Percentiles rank a stretch among this genome's conserved stretches.
phyloP scores from a whole-genome alignment of 179 eudicot species.

The Patellifolia procumbens region DNA sequence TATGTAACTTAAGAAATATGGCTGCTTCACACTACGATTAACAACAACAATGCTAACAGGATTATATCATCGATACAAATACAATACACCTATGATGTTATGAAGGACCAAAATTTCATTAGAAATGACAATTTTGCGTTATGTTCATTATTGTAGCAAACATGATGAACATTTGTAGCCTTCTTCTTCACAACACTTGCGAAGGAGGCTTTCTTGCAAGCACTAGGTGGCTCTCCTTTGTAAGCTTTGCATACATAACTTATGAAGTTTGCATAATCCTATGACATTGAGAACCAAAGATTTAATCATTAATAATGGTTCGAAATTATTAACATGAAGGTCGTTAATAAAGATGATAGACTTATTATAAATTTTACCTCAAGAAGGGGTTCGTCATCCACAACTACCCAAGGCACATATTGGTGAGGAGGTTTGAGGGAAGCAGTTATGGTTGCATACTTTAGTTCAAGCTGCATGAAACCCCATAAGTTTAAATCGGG shows the following conservation, averaged over 20 bases:
- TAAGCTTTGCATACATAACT: slow-evolving; percentile 76
- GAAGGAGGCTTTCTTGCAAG: slow-evolving; percentile 44
- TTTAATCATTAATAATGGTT: background rate
- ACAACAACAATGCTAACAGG: too few relatives aligned
- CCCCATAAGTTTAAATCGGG: background rate
- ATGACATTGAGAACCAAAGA: background rate
- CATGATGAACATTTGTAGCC: slow-evolving; percentile 15
- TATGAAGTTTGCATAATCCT: slow-evolving; percentile 65
- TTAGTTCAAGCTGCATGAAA: slow-evolving; percentile 69
- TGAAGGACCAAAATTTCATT: background rate
- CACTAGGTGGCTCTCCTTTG: slow-evolving; percentile 54
- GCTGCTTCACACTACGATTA: background rate
- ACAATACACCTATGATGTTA: background rate
- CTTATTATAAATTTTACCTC: slow-evolving; percentile 6
- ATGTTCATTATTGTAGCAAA: slow-evolving; percentile 33
- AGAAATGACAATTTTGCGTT: slow-evolving; percentile 19
- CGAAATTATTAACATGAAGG: too few relatives aligned
- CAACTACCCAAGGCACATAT: slow-evolving; percentile 93
- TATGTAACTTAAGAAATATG: too few relatives aligned
- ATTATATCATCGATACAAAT: background rate
- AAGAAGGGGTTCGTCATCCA: slow-evolving; percentile 72
- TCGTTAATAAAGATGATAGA: background rate
- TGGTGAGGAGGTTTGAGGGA: slow-evolving; percentile 76
- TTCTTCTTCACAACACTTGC: slow-evolving; percentile 26
- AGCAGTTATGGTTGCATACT: slow-evolving; percentile 64